Conservation (phyloP, 2,329 filamentous ascomycete species). For the Fusarium robinianum region DNA sequence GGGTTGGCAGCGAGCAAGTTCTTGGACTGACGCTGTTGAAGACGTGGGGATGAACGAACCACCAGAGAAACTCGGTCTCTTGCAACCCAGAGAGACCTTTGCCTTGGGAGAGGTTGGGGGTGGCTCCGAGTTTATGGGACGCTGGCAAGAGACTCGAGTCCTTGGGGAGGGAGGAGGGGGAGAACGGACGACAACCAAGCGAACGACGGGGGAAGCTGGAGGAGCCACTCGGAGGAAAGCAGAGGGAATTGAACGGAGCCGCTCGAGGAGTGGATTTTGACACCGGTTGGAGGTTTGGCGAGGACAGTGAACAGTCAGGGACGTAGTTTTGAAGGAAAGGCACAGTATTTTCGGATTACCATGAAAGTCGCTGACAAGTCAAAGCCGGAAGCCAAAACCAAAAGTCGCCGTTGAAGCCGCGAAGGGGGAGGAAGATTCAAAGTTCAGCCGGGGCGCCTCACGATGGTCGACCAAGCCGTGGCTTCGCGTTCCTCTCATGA, state of each 20-base stretch:
- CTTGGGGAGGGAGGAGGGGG: too few relatives aligned
- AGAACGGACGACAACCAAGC: constrained; percentile 23
- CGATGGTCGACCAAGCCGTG: constrained; percentile 19
- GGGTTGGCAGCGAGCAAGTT: constrained; percentile 35
- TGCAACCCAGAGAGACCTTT: constrained; percentile 7
- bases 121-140: constrained; percentile 10
- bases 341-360: too few relatives aligned
- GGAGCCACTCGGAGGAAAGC: constrained; percentile 18
- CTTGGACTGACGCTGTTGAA: constrained; percentile 33
- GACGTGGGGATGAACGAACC: constrained; percentile 13
- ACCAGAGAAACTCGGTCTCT: too few relatives aligned
- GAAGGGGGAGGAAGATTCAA: constrained; percentile 32
- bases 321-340: too few relatives aligned
- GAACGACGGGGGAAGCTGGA: constrained; percentile 22
- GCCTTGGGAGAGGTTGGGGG: constrained; percentile 11
- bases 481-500: constrained; percentile 44
- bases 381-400: not conserved
- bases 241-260: constrained; percentile 12
- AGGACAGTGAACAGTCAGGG: constrained; percentile 14
- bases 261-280: constrained; percentile 6
- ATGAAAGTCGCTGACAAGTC: not conserved
- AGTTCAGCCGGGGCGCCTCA: constrained; percentile 35
- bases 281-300: constrained; percentile 5
- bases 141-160: constrained; percentile 12
- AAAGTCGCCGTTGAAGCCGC: constrained; percentile 33